Evolutionary conservation across 306 rosid species (phyloP).

Genomic region (Datisca glomerata): DNA sequence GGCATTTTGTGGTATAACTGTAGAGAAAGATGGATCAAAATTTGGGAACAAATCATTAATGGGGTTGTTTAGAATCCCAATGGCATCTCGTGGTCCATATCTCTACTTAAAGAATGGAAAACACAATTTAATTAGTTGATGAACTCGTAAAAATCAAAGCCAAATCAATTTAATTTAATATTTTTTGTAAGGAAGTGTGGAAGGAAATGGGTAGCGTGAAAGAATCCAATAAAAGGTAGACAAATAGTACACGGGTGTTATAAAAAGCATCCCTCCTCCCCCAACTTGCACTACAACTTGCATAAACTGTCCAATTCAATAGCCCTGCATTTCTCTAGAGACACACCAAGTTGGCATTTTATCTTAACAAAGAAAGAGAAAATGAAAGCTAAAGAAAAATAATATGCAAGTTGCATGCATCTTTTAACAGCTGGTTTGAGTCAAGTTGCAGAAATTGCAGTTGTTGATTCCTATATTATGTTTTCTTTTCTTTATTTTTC

Average conservation of each 20-base stretch:
- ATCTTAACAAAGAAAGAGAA: neutral
- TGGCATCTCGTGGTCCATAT: too few relatives aligned
- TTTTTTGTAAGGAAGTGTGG: too few relatives aligned
- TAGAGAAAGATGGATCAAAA: too few relatives aligned
- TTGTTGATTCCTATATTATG: neutral
- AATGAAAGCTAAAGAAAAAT: neutral
- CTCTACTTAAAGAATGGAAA: too few relatives aligned
- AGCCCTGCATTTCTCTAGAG: too few relatives aligned
- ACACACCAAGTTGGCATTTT: neutral
- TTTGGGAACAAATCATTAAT: too few relatives aligned
- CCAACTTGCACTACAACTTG: slow-evolving; percentile 54
- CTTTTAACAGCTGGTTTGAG: neutral
- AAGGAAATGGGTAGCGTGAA: slow-evolving; percentile 17
- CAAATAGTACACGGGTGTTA: slow-evolving; percentile 24
- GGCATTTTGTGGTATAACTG: too few relatives aligned
- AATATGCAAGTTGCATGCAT: slow-evolving; percentile 20
- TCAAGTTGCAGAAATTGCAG: neutral
- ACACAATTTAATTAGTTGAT: too few relatives aligned
- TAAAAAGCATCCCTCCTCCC: slow-evolving; percentile 21
- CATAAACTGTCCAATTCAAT: slow-evolving; percentile 26
- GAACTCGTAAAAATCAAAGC: too few relatives aligned
- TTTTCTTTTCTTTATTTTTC: neutral
- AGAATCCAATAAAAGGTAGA: slow-evolving; percentile 24
- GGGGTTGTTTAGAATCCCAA: too few relatives aligned
- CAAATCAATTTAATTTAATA: too few relatives aligned